These are phyloP conservation scores for Choanephora cucurbitarum DNA, from an alignment of 371 early-diverging fungal species.

Conservation along the genomic window DNA sequence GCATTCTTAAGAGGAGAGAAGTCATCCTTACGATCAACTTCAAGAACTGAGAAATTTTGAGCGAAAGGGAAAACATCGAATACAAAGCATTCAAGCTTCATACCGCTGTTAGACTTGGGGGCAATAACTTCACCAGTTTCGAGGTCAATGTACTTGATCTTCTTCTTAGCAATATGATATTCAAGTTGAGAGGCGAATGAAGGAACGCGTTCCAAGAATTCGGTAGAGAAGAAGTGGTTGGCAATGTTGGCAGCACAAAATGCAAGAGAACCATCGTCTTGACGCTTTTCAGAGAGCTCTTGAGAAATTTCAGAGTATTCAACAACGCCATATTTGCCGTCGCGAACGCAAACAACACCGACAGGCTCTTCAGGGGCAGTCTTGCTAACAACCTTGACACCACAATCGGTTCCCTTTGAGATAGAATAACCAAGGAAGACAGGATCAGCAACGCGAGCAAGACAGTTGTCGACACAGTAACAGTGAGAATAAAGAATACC, in stretches of 20 bases:
- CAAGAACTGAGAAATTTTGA: slow-evolving; percentile 85
- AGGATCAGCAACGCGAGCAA: slow-evolving; percentile 94
- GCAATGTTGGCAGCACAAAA: slow-evolving; percentile 96
- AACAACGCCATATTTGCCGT: slow-evolving; percentile 84
- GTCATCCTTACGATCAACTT: slow-evolving; percentile 90
- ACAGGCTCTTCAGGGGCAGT: slow-evolving; percentile 85
- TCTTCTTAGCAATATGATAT: slow-evolving; percentile 97
- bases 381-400: slow-evolving; percentile 93
- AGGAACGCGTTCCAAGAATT: slow-evolving; percentile 84
- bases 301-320: slow-evolving; percentile 94
- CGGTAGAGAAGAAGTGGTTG: slow-evolving; percentile 96
- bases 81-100: slow-evolving; percentile 97
- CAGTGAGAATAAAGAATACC: slow-evolving; percentile 77
- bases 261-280: slow-evolving; percentile 68
- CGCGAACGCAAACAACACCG: slow-evolving; percentile 90
- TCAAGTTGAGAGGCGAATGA: slow-evolving; percentile 80
- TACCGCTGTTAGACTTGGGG: slow-evolving; percentile 87
- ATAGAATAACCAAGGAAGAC: slow-evolving; percentile 84
- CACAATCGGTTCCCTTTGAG: slow-evolving; percentile 78
- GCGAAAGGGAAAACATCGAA: slow-evolving; percentile 96
- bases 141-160: slow-evolving; percentile 91
- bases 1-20: slow-evolving; percentile 99
- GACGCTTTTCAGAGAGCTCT: slow-evolving; percentile 68
- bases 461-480: slow-evolving; percentile 95
- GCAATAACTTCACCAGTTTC: slow-evolving; percentile 70